Conservation (phyloP, 441 rosid species). For the Jatropha podagrica region DNA sequence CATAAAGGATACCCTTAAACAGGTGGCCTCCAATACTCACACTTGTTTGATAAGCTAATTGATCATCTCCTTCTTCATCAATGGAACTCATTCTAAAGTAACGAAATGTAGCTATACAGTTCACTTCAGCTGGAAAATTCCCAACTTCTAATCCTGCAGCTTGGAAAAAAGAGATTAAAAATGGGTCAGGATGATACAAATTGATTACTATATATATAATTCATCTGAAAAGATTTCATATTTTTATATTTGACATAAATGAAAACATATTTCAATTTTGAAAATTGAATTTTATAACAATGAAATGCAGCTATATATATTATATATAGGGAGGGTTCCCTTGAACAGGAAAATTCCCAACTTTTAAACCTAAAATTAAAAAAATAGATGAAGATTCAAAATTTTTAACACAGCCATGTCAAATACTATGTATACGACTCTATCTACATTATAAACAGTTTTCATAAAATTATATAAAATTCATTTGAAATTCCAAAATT, state of each 20-base stretch:
- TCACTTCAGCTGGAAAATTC: constrained; percentile 42
- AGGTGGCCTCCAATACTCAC: constrained; percentile 80
- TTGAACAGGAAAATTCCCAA: constrained; percentile 54
- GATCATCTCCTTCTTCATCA: constrained; percentile 65
- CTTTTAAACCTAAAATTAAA: constrained; percentile 49
- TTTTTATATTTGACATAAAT: too few relatives aligned
- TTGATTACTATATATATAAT: too few relatives aligned
- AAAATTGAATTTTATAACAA: too few relatives aligned
- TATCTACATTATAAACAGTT: too few relatives aligned
- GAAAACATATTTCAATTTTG: too few relatives aligned
- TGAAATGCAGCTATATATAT: too few relatives aligned
- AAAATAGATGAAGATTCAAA: neutral
- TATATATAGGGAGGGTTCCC: too few relatives aligned
- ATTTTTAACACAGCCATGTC: neutral
- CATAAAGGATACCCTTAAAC: constrained; percentile 86
- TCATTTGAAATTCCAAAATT: too few relatives aligned
- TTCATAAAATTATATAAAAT: too few relatives aligned
- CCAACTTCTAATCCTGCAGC: neutral
- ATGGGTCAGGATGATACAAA: too few relatives aligned
- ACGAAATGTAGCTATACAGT: constrained; percentile 60
- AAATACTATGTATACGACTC: too few relatives aligned
- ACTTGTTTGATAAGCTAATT: constrained; percentile 78
- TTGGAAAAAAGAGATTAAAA: neutral
- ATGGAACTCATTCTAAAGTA: constrained; percentile 71
- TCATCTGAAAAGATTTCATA: too few relatives aligned